These are phyloP conservation scores for Heteromeles arbutifolia DNA, from an alignment of 306 rosid species.

Conservation along the genomic window DNA sequence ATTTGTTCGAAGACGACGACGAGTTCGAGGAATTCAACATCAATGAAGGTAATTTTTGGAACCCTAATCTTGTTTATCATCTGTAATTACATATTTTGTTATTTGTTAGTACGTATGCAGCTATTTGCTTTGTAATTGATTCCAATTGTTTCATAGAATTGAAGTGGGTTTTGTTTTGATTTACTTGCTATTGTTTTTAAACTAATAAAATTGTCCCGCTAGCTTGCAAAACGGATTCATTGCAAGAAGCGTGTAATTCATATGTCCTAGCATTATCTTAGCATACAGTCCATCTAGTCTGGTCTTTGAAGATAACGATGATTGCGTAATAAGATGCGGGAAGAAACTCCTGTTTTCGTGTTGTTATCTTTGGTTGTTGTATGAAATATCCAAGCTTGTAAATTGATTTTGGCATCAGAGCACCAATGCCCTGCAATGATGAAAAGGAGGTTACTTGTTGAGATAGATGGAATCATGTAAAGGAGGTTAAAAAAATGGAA, in stretches of 20 bases:
- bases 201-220: too few species aligned
- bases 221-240: too few species aligned
- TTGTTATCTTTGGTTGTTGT: neutral
- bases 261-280: too few species aligned
- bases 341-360: neutral
- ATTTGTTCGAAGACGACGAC: constrained; percentile 39
- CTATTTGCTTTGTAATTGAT: neutral
- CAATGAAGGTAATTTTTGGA: constrained; percentile 17
- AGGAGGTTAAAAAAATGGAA: too few species aligned
- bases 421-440: neutral
- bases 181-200: too few species aligned
- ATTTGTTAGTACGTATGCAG: neutral
- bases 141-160: neutral
- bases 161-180: neutral
- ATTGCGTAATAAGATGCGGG: too few species aligned
- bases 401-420: neutral
- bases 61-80: neutral
- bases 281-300: neutral
- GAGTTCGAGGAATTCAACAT: constrained; percentile 40
- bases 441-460: neutral
- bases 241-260: too few species aligned
- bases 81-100: neutral
- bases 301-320: neutral
- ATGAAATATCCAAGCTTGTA: neutral
- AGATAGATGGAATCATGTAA: neutral